phyloP scores from a whole-genome alignment of 306 rosid genomes.

The Vigna unguiculata region DNA sequence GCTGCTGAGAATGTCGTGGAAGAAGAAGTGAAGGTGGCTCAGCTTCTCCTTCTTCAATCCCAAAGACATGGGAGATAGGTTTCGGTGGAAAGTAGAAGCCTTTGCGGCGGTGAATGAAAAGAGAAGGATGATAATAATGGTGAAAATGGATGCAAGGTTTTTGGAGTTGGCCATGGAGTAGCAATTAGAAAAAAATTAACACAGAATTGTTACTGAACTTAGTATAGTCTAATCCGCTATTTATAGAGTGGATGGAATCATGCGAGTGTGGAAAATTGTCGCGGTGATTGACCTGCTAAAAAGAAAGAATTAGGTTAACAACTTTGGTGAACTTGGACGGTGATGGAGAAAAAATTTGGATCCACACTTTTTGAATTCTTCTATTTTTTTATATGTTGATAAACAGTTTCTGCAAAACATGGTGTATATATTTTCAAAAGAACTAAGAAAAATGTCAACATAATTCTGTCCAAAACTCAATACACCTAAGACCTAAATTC shows the following conservation, averaged over 20 bases:
- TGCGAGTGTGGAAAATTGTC: background rate
- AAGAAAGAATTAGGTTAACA: background rate
- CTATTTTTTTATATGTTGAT: too few relatives aligned
- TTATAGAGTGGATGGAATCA: background rate
- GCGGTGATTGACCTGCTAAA: background rate
- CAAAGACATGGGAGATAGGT: conserved; percentile 34
- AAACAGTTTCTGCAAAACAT: too few relatives aligned
- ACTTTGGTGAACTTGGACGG: background rate
- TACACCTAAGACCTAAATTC: background rate
- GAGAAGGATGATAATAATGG: background rate
- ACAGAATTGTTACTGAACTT: too few relatives aligned
- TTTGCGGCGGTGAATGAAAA: conserved; percentile 18
- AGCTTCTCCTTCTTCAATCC: conserved; percentile 57
- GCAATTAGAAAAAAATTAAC: too few relatives aligned
- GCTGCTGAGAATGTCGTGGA: conserved; percentile 61
- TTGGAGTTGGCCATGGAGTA: conserved; percentile 38
- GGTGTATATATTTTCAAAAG: too few relatives aligned
- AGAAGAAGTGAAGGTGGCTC: conserved; percentile 65
- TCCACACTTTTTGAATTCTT: background rate
- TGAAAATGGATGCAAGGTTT: background rate
- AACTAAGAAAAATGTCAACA: background rate
- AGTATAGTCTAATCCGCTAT: background rate
- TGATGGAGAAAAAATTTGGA: background rate
- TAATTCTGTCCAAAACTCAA: too few relatives aligned
- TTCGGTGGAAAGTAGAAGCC: conserved; percentile 17